Conservation (phyloP, 2,329 filamentous ascomycete genomes). For the Dactylonectria macrodidyma region DNA sequence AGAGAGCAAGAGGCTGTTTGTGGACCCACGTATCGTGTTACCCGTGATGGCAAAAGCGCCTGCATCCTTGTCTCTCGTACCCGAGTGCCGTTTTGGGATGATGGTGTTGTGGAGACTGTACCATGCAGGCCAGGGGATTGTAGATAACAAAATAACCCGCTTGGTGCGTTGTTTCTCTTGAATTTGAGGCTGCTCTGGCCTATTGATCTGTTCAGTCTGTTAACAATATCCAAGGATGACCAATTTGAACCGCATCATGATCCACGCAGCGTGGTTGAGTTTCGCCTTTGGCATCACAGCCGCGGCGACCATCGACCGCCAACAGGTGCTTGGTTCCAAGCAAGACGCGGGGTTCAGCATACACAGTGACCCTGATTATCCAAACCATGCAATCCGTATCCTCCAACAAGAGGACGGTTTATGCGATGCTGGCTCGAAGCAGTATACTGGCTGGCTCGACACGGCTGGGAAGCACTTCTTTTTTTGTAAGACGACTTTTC, state of each 20-base stretch:
- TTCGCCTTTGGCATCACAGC: background rate
- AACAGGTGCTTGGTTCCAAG: background rate
- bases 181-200: background rate
- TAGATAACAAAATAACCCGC: background rate
- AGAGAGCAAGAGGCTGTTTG: background rate
- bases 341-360: background rate
- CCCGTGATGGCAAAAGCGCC: background rate
- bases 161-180: background rate
- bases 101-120: background rate
- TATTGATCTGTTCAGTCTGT: background rate
- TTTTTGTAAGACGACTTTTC: conserved; percentile 22
- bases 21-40: background rate
- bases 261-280: background rate
- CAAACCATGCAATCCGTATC: conserved; percentile 37
- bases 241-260: background rate
- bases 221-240: background rate
- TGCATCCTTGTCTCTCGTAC: background rate
- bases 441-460: conserved; percentile 42
- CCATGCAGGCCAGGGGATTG: background rate
- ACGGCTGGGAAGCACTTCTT: conserved; percentile 37
- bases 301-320: background rate
- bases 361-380: conserved; percentile 1
- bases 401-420: conserved; percentile 34
- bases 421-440: conserved; percentile 39
- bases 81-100: background rate